Evolutionary conservation across 163 green algal species (phyloP), one percentile per base, ranked within the genome.

Genomic region (Prototheca stagnorum): DNA sequence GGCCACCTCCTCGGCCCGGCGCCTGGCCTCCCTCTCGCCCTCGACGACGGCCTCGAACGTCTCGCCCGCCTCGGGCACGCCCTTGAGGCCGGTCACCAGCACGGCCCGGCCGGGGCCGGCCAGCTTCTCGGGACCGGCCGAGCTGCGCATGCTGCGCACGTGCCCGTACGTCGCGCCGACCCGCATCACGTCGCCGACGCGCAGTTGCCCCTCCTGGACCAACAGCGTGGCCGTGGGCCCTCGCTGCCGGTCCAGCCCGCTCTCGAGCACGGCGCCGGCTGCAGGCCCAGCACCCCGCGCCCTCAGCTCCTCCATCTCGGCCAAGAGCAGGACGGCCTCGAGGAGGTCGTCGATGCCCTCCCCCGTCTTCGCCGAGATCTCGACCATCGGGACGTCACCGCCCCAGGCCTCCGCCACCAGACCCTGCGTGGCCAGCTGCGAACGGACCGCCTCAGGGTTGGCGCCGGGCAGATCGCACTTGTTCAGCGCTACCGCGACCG

Each of bases 391-490:
- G 1, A 72, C 82, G 47, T 77, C 77, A 44, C 90, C 90, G 16
- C 90, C 89, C 90, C 89, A 97, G 59, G 94, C 87, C 68, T 98
- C 89, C 20, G 81, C 73, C 54, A 95, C 67, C 45, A 97, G 69
- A 17, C 37, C 53, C 3, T 84, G 57, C 56, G 89, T 75, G 7
- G 81, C 68, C 44, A 96, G 64, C 52, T 92, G 74, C n/a, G n/a
- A n/a, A 61, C 85, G 90, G 17, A 89, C 81, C 3, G 78, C 53
- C 41, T 94, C 83, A 19, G 68, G 35, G 37, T 94, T 81, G 21
- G 81, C 82, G 17, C 73, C 85, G 34, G 82, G 75, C 76, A 95
- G 95, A 73, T 97, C 88, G 2, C 92, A 73, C 74, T 98, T 98
- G 75, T 95, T 98, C 56, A 96, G 87, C 41, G 88, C 89, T 8